Conservation (phyloP, 2,329 filamentous ascomycete species). For the Drechslerella dactyloides region DNA sequence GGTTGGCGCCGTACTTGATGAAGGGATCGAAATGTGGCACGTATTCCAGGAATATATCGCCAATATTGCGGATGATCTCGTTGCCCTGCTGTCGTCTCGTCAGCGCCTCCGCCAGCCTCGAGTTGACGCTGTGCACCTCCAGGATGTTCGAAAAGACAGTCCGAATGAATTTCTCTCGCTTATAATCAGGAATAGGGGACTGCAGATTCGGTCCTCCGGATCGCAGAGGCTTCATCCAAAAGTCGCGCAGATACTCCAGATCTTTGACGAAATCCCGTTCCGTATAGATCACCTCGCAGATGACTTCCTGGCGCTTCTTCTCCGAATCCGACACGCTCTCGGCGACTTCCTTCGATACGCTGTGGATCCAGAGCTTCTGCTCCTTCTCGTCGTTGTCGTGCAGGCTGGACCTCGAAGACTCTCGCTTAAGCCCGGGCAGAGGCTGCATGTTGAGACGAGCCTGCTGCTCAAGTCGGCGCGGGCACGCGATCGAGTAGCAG, state of each 20-base stretch:
- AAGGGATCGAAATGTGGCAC: slow-evolving; percentile 94
- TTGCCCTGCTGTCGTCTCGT: slow-evolving; percentile 89
- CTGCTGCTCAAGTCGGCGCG: slow-evolving; percentile 89
- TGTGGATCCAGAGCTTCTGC: slow-evolving; percentile 99
- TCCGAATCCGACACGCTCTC: slow-evolving; percentile 88
- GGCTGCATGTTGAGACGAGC: slow-evolving; percentile 92
- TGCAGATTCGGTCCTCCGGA: slow-evolving; percentile 68
- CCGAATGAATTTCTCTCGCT: slow-evolving; percentile 86
- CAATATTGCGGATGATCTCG: slow-evolving; percentile 85
- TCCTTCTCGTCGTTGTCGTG: slow-evolving; percentile 92
- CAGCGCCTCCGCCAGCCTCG: slow-evolving; percentile 82
- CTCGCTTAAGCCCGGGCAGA: slow-evolving; percentile 80
- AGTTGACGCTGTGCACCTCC: slow-evolving; percentile 92
- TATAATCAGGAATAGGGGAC: slow-evolving; percentile 86
- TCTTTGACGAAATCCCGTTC: slow-evolving; percentile 99
- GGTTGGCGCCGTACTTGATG: slow-evolving; percentile 93
- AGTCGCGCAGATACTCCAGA: slow-evolving; percentile 93
- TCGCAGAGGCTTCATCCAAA: slow-evolving; percentile 93
- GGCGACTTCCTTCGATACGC: slow-evolving; percentile 90
- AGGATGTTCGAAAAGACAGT: slow-evolving; percentile 96
- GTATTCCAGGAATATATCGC: slow-evolving; percentile 91
- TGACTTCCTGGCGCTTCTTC: slow-evolving; percentile 97
- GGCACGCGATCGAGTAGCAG: slow-evolving; percentile 97
- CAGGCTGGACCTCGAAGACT: slow-evolving; percentile 72
- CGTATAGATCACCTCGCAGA: slow-evolving; percentile 98